A percentile compares a stretch with the other conserved stretches of the same genome.
phyloP scores from a whole-genome alignment of 1,139 yeast genomes.

The Diutina pseudorugosa region DNA sequence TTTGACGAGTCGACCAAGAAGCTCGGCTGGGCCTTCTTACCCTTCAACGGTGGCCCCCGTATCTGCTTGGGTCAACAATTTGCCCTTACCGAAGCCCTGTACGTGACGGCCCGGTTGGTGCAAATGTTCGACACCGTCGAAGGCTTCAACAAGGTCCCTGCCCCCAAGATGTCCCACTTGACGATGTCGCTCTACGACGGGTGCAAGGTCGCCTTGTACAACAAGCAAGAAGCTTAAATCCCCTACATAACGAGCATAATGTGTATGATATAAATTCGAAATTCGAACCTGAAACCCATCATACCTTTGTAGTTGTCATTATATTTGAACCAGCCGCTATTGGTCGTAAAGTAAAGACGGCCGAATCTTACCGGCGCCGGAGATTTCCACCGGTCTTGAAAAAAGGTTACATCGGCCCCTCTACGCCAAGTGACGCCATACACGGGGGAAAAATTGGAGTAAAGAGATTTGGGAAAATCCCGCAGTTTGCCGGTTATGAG shows the following conservation, averaged over 20 bases:
- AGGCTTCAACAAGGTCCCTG: neutral
- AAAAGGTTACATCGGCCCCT: neutral
- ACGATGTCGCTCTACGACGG: constrained; percentile 5
- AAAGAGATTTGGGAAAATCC: no score
- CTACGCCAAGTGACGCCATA: neutral
- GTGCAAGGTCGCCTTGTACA: constrained; percentile 1
- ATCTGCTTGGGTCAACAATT: constrained; percentile 35
- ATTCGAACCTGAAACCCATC: no score
- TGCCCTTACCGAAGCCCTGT: constrained; percentile 45
- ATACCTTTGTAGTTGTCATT: no score
- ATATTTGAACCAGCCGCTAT: no score
- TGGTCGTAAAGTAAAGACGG: no score
- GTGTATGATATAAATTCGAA: neutral
- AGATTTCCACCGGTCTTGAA: neutral
- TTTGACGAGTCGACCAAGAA: constrained; percentile 24
- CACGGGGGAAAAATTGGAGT: neutral
- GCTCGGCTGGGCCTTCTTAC: constrained; percentile 36
- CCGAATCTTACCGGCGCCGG: neutral
- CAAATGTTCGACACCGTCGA: constrained; percentile 10
- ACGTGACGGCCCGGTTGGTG: constrained; percentile 26
- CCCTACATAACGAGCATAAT: neutral
- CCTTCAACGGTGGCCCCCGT: constrained; percentile 52
- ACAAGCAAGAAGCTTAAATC: neutral
- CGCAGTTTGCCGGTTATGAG: neutral
- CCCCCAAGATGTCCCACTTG: constrained; percentile 3